Evolutionary conservation across 371 early-diverging fungal species (phyloP).

Genomic region (Mucor sp.): DNA sequence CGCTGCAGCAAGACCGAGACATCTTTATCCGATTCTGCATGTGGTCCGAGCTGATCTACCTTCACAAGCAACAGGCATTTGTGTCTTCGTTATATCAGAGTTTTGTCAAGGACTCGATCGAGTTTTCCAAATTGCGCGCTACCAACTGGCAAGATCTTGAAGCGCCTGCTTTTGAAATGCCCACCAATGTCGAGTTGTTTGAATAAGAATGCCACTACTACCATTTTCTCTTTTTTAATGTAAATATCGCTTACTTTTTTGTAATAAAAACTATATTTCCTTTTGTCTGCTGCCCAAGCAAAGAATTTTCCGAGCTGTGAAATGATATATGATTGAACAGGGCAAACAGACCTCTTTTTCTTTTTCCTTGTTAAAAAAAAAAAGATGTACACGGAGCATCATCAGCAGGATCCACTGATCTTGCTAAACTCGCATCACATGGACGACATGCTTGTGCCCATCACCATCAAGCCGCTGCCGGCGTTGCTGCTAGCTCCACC

Average conservation of each 20-base stretch:
- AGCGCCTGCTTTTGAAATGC: conserved; percentile 46
- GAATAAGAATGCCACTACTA: conserved; percentile 21
- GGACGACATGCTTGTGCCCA: neutral
- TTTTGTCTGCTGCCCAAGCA: neutral
- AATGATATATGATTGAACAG: neutral
- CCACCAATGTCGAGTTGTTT: conserved; percentile 46
- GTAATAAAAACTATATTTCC: conserved; percentile 1
- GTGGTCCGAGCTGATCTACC: conserved; percentile 46
- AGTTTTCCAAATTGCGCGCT: conserved; percentile 52
- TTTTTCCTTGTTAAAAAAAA: neutral
- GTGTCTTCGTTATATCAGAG: conserved; percentile 66
- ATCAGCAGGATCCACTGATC: conserved; percentile 4
- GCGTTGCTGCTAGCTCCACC: conserved; percentile 13
- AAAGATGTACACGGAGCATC: neutral
- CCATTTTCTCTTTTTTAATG: neutral
- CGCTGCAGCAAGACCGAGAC: conserved; percentile 50
- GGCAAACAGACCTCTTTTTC: neutral
- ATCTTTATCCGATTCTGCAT: conserved; percentile 45
- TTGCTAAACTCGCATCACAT: neutral
- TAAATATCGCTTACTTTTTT: neutral
- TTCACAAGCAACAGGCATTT: conserved; percentile 57
- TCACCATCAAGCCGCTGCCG: conserved; percentile 14
- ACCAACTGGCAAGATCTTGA: conserved; percentile 68
- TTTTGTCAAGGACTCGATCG: conserved; percentile 61
- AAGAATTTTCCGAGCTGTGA: conserved; percentile 7